Evolutionary conservation across 2,329 filamentous ascomycete species (phyloP), one percentile per base, ranked within the genome.

Genomic region (Dactylella cylindrospora): DNA sequence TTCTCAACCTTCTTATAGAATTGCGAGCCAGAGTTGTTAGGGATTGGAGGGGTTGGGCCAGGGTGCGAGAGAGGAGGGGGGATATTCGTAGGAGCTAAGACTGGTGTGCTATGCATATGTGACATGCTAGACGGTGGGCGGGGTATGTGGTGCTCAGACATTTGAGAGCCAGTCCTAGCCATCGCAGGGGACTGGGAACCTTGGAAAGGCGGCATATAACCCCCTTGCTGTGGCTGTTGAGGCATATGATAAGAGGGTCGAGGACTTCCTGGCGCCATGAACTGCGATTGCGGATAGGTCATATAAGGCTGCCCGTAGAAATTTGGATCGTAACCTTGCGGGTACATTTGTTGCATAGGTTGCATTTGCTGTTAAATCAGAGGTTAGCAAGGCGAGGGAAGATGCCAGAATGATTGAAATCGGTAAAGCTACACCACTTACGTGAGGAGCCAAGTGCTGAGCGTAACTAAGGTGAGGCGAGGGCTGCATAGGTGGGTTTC

Each of bases 151-250:
- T 51, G 70, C 66, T 35, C 80, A n/a, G 87, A 87, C 52, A 86
- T 80, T 73, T 93, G 87, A 1, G 89, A 94, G 1, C 86, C 82
- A 62, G 83, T 90, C 68, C 90, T 85, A 1, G 90, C 93, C 85
- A 95, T 90, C 32, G 76, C 76, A 55, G 81, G 75, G 65, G 84
- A 79, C 72, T 85, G 80, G 4, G 35, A 19, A 12, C 64, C 81
- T 68, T 76, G 77, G 65, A 74, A 75, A 51, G 71, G 73, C 36
- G 75, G 76, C 72, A 80, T 78, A 67, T 76, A 79, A 8, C 71
- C 72, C 19, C 73, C 73, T 45, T 70, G 73, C 12, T 76, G 75
- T 50, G 75, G 74, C 65, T 72, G 75, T 72, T 77, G 74, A 55
- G 78, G 75, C 70, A 79, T 74, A 66, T 77, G 74, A 70, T 77